Percentiles rank a stretch among this genome's conserved stretches.
phyloP scores from a whole-genome alignment of 768 basidiomycete species.

The Russula sp. region DNA sequence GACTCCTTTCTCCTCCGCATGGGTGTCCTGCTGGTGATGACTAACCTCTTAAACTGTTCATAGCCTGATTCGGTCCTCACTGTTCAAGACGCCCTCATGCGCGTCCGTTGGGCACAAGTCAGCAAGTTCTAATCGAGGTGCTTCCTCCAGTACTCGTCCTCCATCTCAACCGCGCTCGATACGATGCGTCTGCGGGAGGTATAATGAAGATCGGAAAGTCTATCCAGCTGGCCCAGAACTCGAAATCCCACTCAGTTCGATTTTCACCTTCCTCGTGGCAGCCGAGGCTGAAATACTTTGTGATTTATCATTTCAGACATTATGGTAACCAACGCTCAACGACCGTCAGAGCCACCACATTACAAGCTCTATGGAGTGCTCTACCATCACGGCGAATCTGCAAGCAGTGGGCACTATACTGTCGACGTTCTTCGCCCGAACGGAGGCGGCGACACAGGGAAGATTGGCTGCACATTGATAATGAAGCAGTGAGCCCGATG shows the following conservation, averaged over 20 bases:
- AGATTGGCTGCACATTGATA: too few relatives aligned
- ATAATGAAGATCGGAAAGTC: constrained; percentile 86
- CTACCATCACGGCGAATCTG: constrained; percentile 91
- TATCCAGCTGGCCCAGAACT: constrained; percentile 74
- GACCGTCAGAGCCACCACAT: constrained; percentile 48
- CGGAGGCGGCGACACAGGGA: constrained; percentile 42
- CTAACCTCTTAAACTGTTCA: not conserved
- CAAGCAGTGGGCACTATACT: constrained; percentile 94
- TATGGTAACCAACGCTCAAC: constrained; percentile 38
- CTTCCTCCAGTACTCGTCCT: constrained; percentile 82
- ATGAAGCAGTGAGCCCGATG: too few relatives aligned
- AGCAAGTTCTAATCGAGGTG: constrained; percentile 71
- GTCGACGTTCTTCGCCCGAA: constrained; percentile 81
- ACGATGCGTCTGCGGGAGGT: constrained; percentile 68
- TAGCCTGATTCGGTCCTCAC: constrained; percentile 72
- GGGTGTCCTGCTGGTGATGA: too few relatives aligned
- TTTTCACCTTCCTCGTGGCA: not conserved
- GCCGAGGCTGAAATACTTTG: not conserved
- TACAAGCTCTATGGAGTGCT: constrained; percentile 87
- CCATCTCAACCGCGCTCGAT: constrained; percentile 87
- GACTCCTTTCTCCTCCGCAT: too few relatives aligned
- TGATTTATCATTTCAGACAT: not conserved
- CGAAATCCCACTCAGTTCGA: constrained; percentile 65
- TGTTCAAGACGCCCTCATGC: constrained; percentile 77
- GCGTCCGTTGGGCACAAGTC: constrained; percentile 69